Conservation (phyloP, 805 yeast genomes). For the Isabelozyma heimii region DNA sequence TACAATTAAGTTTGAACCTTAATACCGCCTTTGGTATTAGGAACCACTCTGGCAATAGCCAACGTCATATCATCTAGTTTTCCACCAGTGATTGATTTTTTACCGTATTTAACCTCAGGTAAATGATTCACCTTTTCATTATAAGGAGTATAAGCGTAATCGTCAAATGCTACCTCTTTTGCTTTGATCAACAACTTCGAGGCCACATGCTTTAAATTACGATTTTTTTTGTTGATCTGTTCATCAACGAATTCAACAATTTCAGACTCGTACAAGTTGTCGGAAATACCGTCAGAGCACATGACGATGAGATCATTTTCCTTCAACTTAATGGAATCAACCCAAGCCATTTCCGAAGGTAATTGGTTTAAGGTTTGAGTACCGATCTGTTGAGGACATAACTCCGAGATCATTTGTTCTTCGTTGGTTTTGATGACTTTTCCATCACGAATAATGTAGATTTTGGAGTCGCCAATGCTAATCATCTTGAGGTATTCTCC, state of each 20-base stretch:
- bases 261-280: constrained; percentile 50
- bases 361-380: constrained; percentile 41
- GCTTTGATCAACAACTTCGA: constrained; percentile 40
- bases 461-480: constrained; percentile 52
- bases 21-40: constrained; percentile 4
- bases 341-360: constrained; percentile 50
- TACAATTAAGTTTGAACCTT: constrained; percentile 1
- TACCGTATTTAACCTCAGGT: constrained; percentile 28
- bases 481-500: constrained; percentile 46
- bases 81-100: constrained; percentile 44
- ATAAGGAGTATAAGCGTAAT: constrained; percentile 51
- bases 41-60: constrained; percentile 44
- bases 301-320: constrained; percentile 43
- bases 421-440: constrained; percentile 40
- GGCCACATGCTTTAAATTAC: constrained; percentile 38
- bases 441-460: constrained; percentile 48
- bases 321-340: constrained; percentile 36
- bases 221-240: constrained; percentile 21
- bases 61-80: constrained; percentile 55
- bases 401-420: constrained; percentile 43
- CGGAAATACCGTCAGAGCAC: constrained; percentile 55
- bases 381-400: constrained; percentile 57
- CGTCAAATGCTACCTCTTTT: constrained; percentile 51
- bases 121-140: constrained; percentile 48
- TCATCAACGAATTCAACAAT: constrained; percentile 36